These are phyloP conservation scores for Pichia membranifaciens DNA, from an alignment of 805 yeast species.

Conservation along the genomic window DNA sequence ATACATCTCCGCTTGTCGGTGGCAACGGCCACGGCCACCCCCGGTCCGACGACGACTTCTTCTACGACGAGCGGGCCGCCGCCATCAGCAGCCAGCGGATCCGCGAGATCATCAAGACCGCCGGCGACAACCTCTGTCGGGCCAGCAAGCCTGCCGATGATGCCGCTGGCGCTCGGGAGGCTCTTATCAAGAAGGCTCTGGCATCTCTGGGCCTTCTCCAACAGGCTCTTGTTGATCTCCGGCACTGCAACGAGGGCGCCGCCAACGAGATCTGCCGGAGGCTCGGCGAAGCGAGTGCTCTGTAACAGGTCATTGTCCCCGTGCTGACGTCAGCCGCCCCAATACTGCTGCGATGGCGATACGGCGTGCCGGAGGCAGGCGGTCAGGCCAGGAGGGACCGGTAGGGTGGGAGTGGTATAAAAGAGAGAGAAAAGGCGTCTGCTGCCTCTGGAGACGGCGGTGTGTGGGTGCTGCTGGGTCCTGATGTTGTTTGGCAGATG, in stretches of 20 bases:
- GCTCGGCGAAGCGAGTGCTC: slow-evolving; percentile 2
- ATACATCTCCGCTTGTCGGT: slow-evolving; percentile 7
- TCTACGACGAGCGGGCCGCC: neutral
- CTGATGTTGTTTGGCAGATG: too few relatives aligned
- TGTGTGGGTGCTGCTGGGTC: too few relatives aligned
- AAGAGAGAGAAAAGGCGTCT: neutral
- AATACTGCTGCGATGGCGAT: too few relatives aligned
- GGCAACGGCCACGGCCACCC: neutral
- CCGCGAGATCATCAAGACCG: neutral
- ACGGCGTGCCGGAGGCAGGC: neutral
- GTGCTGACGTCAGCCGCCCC: too few relatives aligned
- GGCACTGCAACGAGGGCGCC: neutral
- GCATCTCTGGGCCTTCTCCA: neutral
- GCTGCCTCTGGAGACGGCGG: too few relatives aligned
- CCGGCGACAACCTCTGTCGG: neutral
- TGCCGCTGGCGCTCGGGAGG: neutral
- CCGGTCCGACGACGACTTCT: neutral
- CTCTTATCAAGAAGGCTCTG: neutral
- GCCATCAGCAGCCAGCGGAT: neutral
- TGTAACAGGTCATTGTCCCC: neutral
- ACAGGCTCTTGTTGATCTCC: slow-evolving; percentile 1
- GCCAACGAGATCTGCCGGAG: slow-evolving; percentile 2
- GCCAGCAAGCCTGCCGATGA: neutral
- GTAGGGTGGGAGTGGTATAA: neutral
- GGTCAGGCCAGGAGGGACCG: neutral